Evolutionary conservation across 768 basidiomycete genomes (phyloP).

Genomic region (Ramaria sp.): DNA sequence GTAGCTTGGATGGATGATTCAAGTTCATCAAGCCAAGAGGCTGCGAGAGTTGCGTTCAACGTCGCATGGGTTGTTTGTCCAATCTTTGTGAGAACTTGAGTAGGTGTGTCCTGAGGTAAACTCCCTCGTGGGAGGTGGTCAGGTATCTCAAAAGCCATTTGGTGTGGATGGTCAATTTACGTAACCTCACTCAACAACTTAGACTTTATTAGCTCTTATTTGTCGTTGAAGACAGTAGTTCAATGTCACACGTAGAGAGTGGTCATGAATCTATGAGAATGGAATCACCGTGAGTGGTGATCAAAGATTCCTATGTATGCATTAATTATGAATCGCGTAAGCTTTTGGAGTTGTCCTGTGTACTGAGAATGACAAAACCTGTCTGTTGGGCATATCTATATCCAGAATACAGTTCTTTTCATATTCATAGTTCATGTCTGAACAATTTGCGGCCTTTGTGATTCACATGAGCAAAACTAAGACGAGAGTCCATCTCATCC

Average conservation of each 20-base stretch:
- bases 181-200: too few species aligned
- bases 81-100: conserved; percentile 58
- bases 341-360: too few species aligned
- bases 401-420: not conserved
- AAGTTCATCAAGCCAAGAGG: conserved; percentile 63
- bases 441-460: conserved; percentile 39
- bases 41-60: conserved; percentile 47
- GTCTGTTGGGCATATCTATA: too few species aligned
- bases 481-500: conserved; percentile 64
- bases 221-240: too few species aligned
- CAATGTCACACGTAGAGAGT: too few species aligned
- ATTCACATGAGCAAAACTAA: conserved; percentile 51
- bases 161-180: too few species aligned
- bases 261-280: too few species aligned
- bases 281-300: too few species aligned
- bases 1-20: conserved; percentile 60
- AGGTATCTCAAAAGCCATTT: conserved; percentile 52
- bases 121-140: conserved; percentile 60
- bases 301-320: too few species aligned
- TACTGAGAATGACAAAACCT: too few species aligned
- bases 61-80: conserved; percentile 48
- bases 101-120: conserved; percentile 52
- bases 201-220: too few species aligned
- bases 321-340: too few species aligned
- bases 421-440: conserved; percentile 1